These are phyloP conservation scores for Arachis monticola DNA, from an alignment of 331 rosid genomes.

Conservation along the genomic window DNA sequence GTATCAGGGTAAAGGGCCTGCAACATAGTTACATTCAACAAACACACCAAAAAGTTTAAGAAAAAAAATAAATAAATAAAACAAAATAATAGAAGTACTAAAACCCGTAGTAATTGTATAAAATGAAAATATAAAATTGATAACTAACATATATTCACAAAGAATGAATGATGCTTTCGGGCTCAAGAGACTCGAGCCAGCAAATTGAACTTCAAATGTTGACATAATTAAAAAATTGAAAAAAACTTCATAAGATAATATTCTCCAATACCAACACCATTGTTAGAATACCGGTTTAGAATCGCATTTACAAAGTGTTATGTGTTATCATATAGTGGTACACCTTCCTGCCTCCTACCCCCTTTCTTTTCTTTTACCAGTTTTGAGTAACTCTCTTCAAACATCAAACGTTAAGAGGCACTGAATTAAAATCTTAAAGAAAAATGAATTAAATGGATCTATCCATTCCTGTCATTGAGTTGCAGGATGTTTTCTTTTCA, in stretches of 20 bases:
- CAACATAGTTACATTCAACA: constrained; percentile 32
- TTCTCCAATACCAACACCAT: not conserved
- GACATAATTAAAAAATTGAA: not conserved
- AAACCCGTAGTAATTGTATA: constrained; percentile 9
- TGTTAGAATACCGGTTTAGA: not conserved
- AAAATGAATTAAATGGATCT: not conserved
- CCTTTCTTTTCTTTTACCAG: not conserved
- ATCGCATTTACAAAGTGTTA: not conserved
- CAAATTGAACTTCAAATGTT: not conserved
- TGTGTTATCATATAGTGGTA: not conserved
- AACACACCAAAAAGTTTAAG: constrained; percentile 8
- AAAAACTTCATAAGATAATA: too few relatives aligned
- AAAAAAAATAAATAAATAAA: constrained; percentile 9
- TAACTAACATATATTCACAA: constrained; percentile 21
- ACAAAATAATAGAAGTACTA: not conserved
- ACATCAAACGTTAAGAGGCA: not conserved
- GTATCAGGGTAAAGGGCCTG: constrained; percentile 98
- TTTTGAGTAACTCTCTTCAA: not conserved
- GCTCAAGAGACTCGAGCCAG: not conserved
- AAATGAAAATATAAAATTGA: constrained; percentile 31
- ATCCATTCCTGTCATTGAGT: not conserved
- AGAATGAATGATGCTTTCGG: constrained; percentile 27
- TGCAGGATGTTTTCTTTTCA: not conserved
- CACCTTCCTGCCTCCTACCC: too few relatives aligned
- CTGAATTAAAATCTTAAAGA: not conserved